A percentile compares a stretch with the other conserved stretches of the same genome.
phyloP scores from a whole-genome alignment of 2,329 filamentous ascomycete genomes.

The Dothistroma pini region DNA sequence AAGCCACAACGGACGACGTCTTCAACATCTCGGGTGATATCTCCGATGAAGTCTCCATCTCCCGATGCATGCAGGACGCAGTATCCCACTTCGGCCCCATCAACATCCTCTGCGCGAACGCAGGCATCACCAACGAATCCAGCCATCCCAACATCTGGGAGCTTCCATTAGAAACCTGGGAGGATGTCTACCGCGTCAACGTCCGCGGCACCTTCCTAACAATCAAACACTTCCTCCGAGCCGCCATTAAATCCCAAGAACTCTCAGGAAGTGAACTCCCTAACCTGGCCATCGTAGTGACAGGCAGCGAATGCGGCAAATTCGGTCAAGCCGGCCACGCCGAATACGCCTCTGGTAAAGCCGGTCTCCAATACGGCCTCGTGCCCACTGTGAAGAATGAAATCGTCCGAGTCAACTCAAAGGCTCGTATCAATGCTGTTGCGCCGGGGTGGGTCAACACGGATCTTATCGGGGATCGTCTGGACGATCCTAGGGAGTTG shows the following conservation, averaged over 20 bases:
- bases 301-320: slow-evolving; percentile 51
- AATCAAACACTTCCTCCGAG: slow-evolving; percentile 53
- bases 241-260: slow-evolving; percentile 41
- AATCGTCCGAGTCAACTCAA: slow-evolving; percentile 50
- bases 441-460: slow-evolving; percentile 50
- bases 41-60: slow-evolving; percentile 46
- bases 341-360: slow-evolving; percentile 51
- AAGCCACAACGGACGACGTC: slow-evolving; percentile 36
- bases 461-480: slow-evolving; percentile 46
- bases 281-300: slow-evolving; percentile 53
- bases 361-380: slow-evolving; percentile 52
- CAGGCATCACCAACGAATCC: slow-evolving; percentile 51
- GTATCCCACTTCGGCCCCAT: slow-evolving; percentile 47
- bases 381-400: slow-evolving; percentile 54
- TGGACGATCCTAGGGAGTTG: slow-evolving; percentile 50
- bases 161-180: slow-evolving; percentile 50
- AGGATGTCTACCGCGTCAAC: slow-evolving; percentile 50
- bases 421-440: slow-evolving; percentile 53
- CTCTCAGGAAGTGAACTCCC: slow-evolving; percentile 38
- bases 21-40: slow-evolving; percentile 48
- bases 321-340: slow-evolving; percentile 50
- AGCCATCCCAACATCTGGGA: slow-evolving; percentile 52
- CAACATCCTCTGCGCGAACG: slow-evolving; percentile 53
- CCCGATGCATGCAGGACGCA: slow-evolving; percentile 39
- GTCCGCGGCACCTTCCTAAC: slow-evolving; percentile 53